These are phyloP conservation scores for Waltergamsia citrina DNA, from an alignment of 2,329 filamentous ascomycete genomes.

Conservation along the genomic window DNA sequence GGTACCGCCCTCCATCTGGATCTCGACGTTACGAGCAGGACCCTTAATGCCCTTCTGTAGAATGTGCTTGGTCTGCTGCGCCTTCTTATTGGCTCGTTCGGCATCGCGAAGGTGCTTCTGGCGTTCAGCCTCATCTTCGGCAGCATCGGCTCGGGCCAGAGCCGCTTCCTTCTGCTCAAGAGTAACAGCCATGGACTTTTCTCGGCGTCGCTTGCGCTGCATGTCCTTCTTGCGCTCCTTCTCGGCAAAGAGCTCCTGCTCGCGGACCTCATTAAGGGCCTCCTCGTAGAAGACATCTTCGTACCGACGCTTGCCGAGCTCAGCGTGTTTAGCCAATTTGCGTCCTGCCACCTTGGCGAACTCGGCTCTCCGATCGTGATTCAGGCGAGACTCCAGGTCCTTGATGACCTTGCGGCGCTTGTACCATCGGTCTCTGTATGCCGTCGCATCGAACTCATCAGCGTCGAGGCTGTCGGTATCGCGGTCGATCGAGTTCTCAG, in stretches of 20 bases:
- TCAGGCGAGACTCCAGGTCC: constrained; percentile 51
- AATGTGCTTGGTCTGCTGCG: constrained; percentile 78
- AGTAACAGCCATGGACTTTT: constrained; percentile 91
- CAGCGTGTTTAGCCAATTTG: constrained; percentile 59
- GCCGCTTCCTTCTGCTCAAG: constrained; percentile 85
- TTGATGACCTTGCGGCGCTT: constrained; percentile 64
- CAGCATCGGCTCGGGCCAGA: constrained; percentile 65
- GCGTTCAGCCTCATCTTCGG: constrained; percentile 73
- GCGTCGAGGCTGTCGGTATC: constrained; percentile 35
- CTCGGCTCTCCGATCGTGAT: constrained; percentile 52
- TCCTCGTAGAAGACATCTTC: constrained; percentile 68
- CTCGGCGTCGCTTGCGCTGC: constrained; percentile 90
- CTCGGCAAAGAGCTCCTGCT: constrained; percentile 83
- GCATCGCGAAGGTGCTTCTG: constrained; percentile 76
- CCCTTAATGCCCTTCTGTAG: constrained; percentile 80
- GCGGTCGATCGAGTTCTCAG: constrained; percentile 31
- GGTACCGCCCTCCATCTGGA: constrained; percentile 71
- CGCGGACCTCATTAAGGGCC: constrained; percentile 78
- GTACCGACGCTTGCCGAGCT: constrained; percentile 66
- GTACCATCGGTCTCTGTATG: constrained; percentile 45
- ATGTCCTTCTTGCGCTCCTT: constrained; percentile 99
- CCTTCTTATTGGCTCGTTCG: constrained; percentile 86
- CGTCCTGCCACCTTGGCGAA: constrained; percentile 47
- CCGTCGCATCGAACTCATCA: constrained; percentile 29
- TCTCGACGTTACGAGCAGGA: constrained; percentile 57